Evolutionary conservation across 2,329 filamentous ascomycete species (phyloP).

Genomic region (Paracoccidioides brasiliensis): DNA sequence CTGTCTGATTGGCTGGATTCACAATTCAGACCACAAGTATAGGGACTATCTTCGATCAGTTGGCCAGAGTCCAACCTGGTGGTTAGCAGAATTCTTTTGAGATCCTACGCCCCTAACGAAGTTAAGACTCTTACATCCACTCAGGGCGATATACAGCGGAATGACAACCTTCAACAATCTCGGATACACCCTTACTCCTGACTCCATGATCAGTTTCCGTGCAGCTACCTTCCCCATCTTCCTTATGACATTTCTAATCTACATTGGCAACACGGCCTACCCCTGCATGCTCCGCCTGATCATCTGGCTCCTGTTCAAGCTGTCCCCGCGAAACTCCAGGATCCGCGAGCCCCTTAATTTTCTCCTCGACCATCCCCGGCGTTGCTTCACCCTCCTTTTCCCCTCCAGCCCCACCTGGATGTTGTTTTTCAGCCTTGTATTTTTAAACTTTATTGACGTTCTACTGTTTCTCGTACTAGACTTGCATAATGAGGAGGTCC

Average conservation of each 20-base stretch:
- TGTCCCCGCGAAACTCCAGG: constrained; percentile 25
- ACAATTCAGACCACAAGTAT: constrained; percentile 29
- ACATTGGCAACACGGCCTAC: constrained; percentile 34
- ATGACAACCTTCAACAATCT: constrained; percentile 41
- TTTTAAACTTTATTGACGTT: constrained; percentile 42
- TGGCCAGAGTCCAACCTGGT: constrained; percentile 36
- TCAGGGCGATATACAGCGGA: constrained; percentile 36
- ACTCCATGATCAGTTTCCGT: constrained; percentile 39
- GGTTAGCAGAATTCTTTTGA: constrained; percentile 23
- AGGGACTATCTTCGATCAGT: constrained; percentile 24
- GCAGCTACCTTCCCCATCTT: constrained; percentile 29
- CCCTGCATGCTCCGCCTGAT: constrained; percentile 43
- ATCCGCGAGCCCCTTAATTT: constrained; percentile 36
- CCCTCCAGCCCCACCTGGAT: constrained; percentile 46
- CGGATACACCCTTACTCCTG: constrained; percentile 41
- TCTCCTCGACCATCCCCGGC: constrained; percentile 47
- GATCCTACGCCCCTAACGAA: background rate
- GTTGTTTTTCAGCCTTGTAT: constrained; percentile 38
- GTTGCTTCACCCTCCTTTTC: constrained; percentile 51
- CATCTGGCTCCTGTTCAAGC: constrained; percentile 43
- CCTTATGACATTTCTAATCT: constrained; percentile 28
- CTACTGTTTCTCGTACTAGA: constrained; percentile 41
- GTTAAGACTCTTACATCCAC: background rate
- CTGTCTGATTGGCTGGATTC: constrained; percentile 38
- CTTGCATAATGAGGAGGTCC: constrained; percentile 39